Percentiles rank a stretch among this genome's conserved stretches.
Conservation (phyloP, 768 basidiomycete species). For the Leccinum olivaceopallidum region DNA sequence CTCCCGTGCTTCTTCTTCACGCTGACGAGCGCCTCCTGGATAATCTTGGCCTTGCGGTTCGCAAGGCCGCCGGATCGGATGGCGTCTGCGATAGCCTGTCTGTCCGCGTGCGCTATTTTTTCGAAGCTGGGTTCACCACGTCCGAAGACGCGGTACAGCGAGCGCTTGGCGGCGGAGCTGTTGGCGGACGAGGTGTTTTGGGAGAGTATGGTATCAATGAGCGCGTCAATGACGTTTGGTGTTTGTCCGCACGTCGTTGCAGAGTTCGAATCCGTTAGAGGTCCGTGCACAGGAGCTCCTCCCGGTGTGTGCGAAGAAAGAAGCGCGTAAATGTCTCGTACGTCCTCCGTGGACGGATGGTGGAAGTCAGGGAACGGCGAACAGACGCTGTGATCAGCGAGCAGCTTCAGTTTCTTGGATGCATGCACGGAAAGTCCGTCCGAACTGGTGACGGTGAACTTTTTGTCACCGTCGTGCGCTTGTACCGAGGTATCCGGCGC, state of each 20-base stretch:
- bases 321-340: constrained; percentile 24
- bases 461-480: neutral
- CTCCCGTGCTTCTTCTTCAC: constrained; percentile 48
- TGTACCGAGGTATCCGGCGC: neutral
- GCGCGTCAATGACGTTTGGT: constrained; percentile 56
- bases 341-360: constrained; percentile 42
- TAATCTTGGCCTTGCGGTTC: constrained; percentile 58
- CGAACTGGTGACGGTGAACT: neutral
- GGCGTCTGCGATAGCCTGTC: constrained; percentile 43
- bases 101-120: constrained; percentile 49
- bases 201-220: constrained; percentile 60
- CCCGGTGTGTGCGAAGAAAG: constrained; percentile 40
- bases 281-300: constrained; percentile 28
- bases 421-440: neutral
- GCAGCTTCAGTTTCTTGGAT: neutral
- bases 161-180: constrained; percentile 50
- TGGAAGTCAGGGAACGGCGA: constrained; percentile 21
- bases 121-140: constrained; percentile 42
- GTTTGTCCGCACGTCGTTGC: constrained; percentile 47
- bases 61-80: constrained; percentile 58
- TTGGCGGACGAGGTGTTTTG: constrained; percentile 59
- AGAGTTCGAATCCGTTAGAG: constrained; percentile 22
- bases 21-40: constrained; percentile 43
- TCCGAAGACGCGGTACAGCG: constrained; percentile 38
- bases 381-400: neutral